Evolutionary conservation across 768 basidiomycete genomes (phyloP).

Genomic region (Kwoniella dendrophila): DNA sequence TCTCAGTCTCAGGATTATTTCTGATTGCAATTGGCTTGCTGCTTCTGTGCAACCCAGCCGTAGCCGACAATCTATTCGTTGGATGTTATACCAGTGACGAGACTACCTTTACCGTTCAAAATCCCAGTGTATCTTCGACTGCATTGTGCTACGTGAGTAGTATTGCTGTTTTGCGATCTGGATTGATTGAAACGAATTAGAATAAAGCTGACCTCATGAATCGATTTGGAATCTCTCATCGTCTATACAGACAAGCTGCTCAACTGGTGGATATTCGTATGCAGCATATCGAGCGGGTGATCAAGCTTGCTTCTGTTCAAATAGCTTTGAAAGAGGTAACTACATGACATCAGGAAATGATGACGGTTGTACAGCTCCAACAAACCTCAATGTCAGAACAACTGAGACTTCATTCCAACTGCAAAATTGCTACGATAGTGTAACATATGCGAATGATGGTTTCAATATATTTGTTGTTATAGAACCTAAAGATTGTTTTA

Average conservation of each 20-base stretch:
- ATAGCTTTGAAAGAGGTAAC: neutral
- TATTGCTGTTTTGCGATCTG: too few relatives aligned
- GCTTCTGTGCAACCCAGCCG: neutral
- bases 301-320: neutral
- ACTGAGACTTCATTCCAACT: neutral
- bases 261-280: neutral
- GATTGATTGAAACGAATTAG: too few relatives aligned
- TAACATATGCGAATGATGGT: neutral
- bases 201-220: too few relatives aligned
- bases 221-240: too few relatives aligned
- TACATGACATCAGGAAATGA: neutral
- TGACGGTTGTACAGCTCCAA: neutral
- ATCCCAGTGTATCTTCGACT: too few relatives aligned
- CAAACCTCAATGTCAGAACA: neutral
- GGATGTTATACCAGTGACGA: constrained; percentile 8
- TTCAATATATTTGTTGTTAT: neutral
- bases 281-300: neutral
- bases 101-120: neutral
- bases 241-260: neutral
- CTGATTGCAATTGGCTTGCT: neutral
- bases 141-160: too few relatives aligned
- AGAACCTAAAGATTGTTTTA: constrained; percentile 7
- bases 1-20: neutral
- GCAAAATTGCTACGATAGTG: neutral
- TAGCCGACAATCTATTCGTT: constrained; percentile 12